A percentile compares a stretch with the other conserved stretches of the same genome.
Evolutionary conservation across 1,284 basidiomycete species (phyloP).

Genomic region (Macrocystidia cucumis): DNA sequence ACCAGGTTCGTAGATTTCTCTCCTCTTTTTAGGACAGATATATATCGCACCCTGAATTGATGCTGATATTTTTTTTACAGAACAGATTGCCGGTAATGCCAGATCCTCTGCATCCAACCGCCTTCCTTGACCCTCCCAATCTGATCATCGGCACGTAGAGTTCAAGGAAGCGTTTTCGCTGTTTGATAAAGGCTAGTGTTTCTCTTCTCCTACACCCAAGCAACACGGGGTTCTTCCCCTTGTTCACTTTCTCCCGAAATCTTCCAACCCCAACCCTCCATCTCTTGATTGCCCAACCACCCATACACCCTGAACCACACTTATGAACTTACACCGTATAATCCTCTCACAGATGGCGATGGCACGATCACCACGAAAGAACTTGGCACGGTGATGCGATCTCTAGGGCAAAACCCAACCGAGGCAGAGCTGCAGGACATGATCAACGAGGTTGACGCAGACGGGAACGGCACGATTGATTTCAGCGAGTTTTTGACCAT

Average conservation of each 20-base stretch:
- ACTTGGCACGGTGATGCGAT: slow-evolving; percentile 95
- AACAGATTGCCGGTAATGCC: slow-evolving; percentile 1
- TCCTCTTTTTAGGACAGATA: background rate
- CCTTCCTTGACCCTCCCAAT: background rate
- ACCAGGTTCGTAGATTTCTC: background rate
- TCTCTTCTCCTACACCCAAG: too few species aligned
- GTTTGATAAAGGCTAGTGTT: slow-evolving; percentile 80
- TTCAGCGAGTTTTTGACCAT: slow-evolving; percentile 88
- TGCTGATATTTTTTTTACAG: too few species aligned
- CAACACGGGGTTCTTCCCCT: too few species aligned
- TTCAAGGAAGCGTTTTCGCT: slow-evolving; percentile 92
- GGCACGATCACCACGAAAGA: slow-evolving; percentile 95
- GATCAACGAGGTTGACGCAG: slow-evolving; percentile 66
- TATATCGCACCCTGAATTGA: background rate
- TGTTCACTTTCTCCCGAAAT: too few species aligned
- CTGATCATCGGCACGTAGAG: slow-evolving; percentile 31
- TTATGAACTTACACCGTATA: too few species aligned
- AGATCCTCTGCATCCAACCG: too few species aligned
- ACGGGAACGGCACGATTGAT: slow-evolving; percentile 80
- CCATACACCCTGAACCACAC: slow-evolving; percentile 1
- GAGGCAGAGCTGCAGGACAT: slow-evolving; percentile 93
- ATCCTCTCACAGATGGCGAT: slow-evolving; percentile 70
- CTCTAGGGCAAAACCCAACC: slow-evolving; percentile 91
- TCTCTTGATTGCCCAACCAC: slow-evolving; percentile 1
- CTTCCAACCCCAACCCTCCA: too few species aligned